phyloP scores from a whole-genome alignment of 2,329 filamentous ascomycete genomes.

The Aspergillus sergii region DNA sequence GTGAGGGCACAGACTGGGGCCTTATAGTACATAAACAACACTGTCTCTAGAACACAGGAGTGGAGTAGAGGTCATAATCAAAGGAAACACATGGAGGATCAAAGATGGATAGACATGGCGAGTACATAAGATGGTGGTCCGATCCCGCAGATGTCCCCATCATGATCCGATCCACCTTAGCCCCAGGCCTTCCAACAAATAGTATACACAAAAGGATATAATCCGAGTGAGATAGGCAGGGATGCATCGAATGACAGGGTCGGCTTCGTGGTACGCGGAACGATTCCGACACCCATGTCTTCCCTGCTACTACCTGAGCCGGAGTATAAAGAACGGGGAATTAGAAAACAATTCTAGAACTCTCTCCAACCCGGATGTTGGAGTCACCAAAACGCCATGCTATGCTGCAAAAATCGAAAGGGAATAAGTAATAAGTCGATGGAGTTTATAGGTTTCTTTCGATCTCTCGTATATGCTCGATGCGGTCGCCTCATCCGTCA shows the following conservation, averaged over 20 bases:
- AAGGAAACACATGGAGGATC: not conserved
- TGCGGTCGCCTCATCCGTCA: not conserved
- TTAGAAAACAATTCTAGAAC: slow-evolving; percentile 24
- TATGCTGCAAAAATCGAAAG: slow-evolving; percentile 39
- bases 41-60: slow-evolving; percentile 18
- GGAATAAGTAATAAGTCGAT: slow-evolving; percentile 6
- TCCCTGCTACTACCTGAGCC: not conserved
- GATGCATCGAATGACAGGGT: not conserved
- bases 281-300: not conserved
- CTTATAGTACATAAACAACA: slow-evolving; percentile 21
- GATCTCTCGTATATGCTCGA: not conserved
- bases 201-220: slow-evolving; percentile 13
- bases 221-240: not conserved
- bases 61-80: slow-evolving; percentile 22
- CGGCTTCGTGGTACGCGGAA: not conserved
- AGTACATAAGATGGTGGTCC: not conserved
- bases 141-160: not conserved
- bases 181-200: not conserved
- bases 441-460: not conserved
- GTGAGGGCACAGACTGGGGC: not conserved
- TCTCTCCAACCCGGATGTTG: slow-evolving; percentile 20
- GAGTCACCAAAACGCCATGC: slow-evolving; percentile 43
- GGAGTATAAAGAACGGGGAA: slow-evolving; percentile 9
- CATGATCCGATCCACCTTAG: not conserved
- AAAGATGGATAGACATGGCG: not conserved